Percentiles rank a stretch among this genome's conserved stretches.
These are phyloP conservation scores for Talaromyces piceae DNA, from an alignment of 2,329 filamentous ascomycete genomes.

Conservation along the genomic window DNA sequence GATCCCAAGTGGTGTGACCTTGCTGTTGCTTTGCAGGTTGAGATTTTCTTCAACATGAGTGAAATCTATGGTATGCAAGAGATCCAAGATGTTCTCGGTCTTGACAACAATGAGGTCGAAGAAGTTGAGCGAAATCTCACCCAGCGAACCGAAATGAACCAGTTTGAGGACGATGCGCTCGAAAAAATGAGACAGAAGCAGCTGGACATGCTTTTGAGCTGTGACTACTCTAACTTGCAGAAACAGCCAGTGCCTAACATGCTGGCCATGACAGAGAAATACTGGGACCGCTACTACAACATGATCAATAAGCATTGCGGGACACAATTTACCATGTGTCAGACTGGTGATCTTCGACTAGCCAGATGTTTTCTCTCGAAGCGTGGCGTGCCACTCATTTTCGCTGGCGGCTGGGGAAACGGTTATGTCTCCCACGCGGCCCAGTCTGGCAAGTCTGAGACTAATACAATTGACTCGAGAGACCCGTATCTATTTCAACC, in stretches of 20 bases:
- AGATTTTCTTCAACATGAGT: conserved; percentile 29
- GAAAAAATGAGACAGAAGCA: conserved; percentile 29
- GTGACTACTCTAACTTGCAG: conserved; percentile 25
- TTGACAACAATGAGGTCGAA: conserved; percentile 18
- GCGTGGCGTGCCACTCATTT: conserved; percentile 20
- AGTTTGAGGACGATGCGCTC: conserved; percentile 23
- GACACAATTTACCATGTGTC: conserved; percentile 23
- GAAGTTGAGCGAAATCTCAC: conserved; percentile 14
- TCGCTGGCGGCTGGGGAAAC: conserved; percentile 29
- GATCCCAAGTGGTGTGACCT: conserved; percentile 28
- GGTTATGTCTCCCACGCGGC: conserved; percentile 15
- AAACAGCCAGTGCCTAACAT: conserved; percentile 19
- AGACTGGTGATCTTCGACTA: conserved; percentile 22
- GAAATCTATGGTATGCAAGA: conserved; percentile 15
- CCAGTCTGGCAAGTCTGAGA: too few relatives aligned
- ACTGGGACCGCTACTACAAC: conserved; percentile 15
- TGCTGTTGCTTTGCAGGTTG: conserved; percentile 23
- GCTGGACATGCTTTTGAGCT: conserved; percentile 21
- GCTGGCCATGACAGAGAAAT: conserved; percentile 21
- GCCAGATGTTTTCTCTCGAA: conserved; percentile 25
- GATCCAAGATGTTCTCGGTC: conserved; percentile 18
- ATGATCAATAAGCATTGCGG: conserved; percentile 8
- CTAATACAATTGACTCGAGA: too few relatives aligned
- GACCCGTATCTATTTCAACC: too few relatives aligned
- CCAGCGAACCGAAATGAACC: conserved; percentile 20